Base-by-base conservation (phyloP, 2,329 filamentous ascomycete genomes). In the Ilyonectria robusta region DNA sequence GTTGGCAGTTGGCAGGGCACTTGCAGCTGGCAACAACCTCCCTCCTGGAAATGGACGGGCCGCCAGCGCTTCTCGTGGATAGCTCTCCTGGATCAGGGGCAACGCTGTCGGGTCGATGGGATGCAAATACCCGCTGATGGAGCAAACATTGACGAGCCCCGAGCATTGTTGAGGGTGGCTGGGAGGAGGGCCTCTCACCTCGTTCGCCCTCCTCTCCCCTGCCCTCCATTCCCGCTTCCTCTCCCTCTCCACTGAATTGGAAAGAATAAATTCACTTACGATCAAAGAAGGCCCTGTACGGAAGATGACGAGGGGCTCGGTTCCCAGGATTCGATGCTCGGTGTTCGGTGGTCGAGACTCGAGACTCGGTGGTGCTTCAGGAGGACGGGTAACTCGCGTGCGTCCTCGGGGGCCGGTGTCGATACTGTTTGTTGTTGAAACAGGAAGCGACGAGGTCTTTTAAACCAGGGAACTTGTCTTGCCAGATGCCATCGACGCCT, bases 1-100 rank as follows among this genome's bases (percentile, higher is more conserved):
- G 57, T 35, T 51, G 57, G 33, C 40, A 42, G 40, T 42, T 42
- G 40, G 17, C 40, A 33, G 40, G 40, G 40, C 40, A 42, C 40
- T 42, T 42, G 40, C 40, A 42, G 26, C 26, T 26, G 26, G 26
- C 26, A 26, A 26, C 26, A 26, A 26, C 26, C 26, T 5, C 40
- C 40, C 26, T 5, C 40, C 40, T n/a, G 40, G 17, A 17, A 42
- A n/a, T 19, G n/a, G 7, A 2, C 5, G 5, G 7, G 40, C 31
- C 31, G 31, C 31, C 31, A 33, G 40, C 15, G 15, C 26, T 26
- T 26, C 26, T 26, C 26, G 5, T 6, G 26, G 26, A 26, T 26
- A 26, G 26, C 26, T 26, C 26, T 26, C 26, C 23, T 19, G 9
- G 40, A 17, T 6, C 15, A 35, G 17, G 17, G 35, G 23, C 6